Conservation (phyloP, 2,329 filamentous ascomycete species). For the Trichoderma sp. region DNA sequence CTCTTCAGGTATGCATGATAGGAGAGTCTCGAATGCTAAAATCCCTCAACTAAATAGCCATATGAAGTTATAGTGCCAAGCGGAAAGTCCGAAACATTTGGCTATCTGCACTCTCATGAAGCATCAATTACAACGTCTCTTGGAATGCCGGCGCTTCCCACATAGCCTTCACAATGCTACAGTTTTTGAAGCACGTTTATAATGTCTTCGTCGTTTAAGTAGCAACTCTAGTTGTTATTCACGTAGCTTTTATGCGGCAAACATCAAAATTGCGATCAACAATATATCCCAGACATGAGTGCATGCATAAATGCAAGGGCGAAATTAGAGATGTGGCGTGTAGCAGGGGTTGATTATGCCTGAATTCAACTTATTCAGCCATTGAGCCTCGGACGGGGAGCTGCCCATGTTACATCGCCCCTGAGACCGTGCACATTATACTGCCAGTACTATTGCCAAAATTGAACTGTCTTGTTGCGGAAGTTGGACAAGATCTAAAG, state of each 20-base stretch:
- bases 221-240: background rate
- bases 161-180: background rate
- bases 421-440: background rate
- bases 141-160: background rate
- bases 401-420: background rate
- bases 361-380: conserved; percentile 17
- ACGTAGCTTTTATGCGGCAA: background rate
- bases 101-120: background rate
- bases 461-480: background rate
- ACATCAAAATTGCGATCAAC: background rate
- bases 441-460: conserved; percentile 15
- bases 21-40: background rate
- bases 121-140: background rate
- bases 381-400: conserved; percentile 7
- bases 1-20: background rate
- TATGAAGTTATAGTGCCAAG: background rate
- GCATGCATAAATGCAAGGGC: background rate
- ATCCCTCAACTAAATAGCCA: background rate
- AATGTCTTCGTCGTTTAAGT: background rate
- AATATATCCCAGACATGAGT: background rate
- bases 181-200: background rate
- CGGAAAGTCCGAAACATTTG: background rate
- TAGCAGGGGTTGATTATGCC: conserved; percentile 10
- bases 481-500: background rate
- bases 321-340: background rate